phyloP scores from a whole-genome alignment of 2,329 filamentous ascomycete species.

The Pseudogymnoascus sp. region DNA sequence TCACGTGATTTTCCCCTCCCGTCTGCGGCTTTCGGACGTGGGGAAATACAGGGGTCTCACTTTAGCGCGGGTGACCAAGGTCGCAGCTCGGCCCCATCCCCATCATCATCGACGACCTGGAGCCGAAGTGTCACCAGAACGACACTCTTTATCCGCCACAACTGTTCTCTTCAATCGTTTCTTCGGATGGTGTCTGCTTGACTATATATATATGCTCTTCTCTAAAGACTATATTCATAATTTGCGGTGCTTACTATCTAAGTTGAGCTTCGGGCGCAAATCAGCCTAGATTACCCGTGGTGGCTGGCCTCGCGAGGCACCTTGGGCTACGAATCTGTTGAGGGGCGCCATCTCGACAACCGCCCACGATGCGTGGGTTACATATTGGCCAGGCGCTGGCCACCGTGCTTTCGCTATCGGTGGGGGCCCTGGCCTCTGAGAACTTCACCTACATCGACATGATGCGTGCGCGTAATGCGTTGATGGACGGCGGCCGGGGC shows the following conservation, averaged over 20 bases:
- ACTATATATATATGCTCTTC: background rate
- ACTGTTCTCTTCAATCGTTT: background rate
- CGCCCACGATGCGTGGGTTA: constrained; percentile 8
- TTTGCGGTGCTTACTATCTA: background rate
- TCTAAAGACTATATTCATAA: background rate
- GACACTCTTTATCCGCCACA: background rate
- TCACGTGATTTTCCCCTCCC: constrained; percentile 3
- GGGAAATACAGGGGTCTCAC: constrained; percentile 1
- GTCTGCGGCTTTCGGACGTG: background rate
- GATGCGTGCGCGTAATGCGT: constrained; percentile 55
- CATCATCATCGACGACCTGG: constrained; percentile 6
- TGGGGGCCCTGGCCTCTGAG: constrained; percentile 33
- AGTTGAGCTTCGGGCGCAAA: background rate
- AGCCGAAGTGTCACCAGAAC: background rate
- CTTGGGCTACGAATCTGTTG: background rate
- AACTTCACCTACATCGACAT: constrained; percentile 55
- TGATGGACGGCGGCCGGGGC: constrained; percentile 66
- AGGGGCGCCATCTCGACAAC: background rate
- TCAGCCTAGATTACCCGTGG: background rate
- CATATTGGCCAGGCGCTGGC: constrained; percentile 16
- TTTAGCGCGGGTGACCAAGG: constrained; percentile 5
- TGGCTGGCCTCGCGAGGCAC: background rate
- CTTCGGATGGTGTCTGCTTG: background rate
- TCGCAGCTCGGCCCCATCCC: background rate
- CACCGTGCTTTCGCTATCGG: constrained; percentile 33